A percentile compares a stretch with the other conserved stretches of the same genome.
These are phyloP conservation scores for Ganoderma meredithae DNA, from an alignment of 1,284 basidiomycete species.

Conservation along the genomic window DNA sequence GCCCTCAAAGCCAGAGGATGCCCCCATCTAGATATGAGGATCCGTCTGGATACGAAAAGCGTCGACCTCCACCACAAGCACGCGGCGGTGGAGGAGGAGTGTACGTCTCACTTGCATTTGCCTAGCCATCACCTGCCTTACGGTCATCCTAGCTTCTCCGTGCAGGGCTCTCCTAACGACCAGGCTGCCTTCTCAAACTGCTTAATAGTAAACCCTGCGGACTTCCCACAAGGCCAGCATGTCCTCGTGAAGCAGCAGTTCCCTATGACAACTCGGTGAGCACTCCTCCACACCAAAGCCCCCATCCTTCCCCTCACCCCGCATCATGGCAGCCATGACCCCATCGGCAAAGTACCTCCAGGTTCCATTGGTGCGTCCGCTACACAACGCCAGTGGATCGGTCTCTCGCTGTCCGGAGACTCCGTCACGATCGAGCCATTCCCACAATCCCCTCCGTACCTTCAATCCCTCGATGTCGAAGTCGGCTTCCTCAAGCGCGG, in stretches of 20 bases:
- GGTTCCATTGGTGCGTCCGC: constrained; percentile 73
- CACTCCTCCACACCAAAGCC: constrained; percentile 7
- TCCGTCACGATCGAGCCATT: constrained; percentile 75
- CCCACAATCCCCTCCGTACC: constrained; percentile 70
- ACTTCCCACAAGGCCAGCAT: constrained; percentile 78
- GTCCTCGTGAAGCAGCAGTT: constrained; percentile 77
- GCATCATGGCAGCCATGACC: constrained; percentile 66
- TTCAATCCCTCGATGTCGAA: constrained; percentile 83
- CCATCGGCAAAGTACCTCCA: constrained; percentile 69
- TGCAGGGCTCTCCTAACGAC: constrained; percentile 65
- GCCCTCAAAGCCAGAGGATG: constrained; percentile 13
- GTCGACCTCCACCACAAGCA: not conserved
- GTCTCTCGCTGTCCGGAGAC: constrained; percentile 82
- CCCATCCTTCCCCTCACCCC: constrained; percentile 1
- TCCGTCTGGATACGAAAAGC: constrained; percentile 15
- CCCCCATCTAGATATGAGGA: constrained; percentile 16
- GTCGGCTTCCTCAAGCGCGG: constrained; percentile 76
- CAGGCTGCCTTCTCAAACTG: constrained; percentile 84
- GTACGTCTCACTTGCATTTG: constrained; percentile 30
- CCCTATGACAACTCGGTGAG: constrained; percentile 78
- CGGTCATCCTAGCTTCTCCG: constrained; percentile 54
- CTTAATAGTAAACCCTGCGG: constrained; percentile 78
- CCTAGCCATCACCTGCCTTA: constrained; percentile 10
- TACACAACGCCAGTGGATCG: constrained; percentile 87
- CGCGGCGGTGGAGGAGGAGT: constrained; percentile 65